A percentile compares a stretch with the other conserved stretches of the same genome.
These are phyloP conservation scores for Parastagonospora nodorum DNA, from an alignment of 2,329 filamentous ascomycete species.

Conservation along the genomic window DNA sequence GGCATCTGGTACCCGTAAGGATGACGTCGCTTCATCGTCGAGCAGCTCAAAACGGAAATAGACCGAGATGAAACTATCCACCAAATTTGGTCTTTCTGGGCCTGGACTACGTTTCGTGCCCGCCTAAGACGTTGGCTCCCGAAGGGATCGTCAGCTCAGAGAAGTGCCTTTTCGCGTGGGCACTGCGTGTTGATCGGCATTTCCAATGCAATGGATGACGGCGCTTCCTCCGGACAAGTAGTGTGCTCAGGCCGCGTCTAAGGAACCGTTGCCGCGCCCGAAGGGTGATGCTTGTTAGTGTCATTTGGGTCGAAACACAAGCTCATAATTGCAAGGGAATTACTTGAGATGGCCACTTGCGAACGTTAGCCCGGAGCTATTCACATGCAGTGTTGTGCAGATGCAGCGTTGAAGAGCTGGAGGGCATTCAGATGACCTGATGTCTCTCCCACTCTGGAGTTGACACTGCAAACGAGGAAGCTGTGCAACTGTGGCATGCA, in stretches of 20 bases:
- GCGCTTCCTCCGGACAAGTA: not conserved
- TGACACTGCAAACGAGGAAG: conserved; percentile 8
- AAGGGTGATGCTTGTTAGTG: conserved; percentile 20
- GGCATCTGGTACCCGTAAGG: not conserved
- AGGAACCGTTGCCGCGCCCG: conserved; percentile 25
- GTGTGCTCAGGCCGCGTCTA: conserved; percentile 15
- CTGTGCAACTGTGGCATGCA: conserved; percentile 20
- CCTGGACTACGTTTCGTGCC: not conserved
- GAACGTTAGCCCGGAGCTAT: not conserved
- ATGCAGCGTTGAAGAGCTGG: conserved; percentile 11
- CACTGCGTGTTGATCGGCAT: not conserved
- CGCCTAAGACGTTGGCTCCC: not conserved
- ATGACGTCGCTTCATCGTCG: not conserved
- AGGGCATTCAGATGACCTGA: conserved; percentile 17
- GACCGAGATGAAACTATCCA: not conserved
- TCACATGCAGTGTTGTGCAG: too few species aligned
- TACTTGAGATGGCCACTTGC: conserved; percentile 2
- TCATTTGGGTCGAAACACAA: not conserved
- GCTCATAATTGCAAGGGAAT: conserved; percentile 10
- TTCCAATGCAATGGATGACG: conserved; percentile 4
- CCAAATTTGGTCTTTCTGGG: not conserved
- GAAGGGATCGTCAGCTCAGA: not conserved
- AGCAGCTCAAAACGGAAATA: not conserved
- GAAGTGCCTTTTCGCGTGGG: not conserved
- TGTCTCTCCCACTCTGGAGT: conserved; percentile 16